Percentiles rank a stretch among this genome's conserved stretches.
Evolutionary conservation across 1,284 basidiomycete species (phyloP).

Genomic region (Afroboletus lepidellus): DNA sequence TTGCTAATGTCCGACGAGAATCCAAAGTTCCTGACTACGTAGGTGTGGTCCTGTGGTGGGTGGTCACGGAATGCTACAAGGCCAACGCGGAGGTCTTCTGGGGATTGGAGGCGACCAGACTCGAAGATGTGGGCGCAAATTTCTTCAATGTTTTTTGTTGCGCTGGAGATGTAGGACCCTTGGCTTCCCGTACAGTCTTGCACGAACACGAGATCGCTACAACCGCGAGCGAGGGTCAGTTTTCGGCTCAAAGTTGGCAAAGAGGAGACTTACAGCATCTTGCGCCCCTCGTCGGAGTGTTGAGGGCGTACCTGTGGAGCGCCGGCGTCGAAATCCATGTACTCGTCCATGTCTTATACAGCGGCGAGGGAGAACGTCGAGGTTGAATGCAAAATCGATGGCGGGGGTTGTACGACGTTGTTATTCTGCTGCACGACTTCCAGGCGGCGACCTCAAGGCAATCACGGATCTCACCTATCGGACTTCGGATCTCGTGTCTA

Average conservation of each 20-base stretch:
- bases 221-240: conserved; percentile 8
- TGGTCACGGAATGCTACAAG: conserved; percentile 92
- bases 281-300: conserved; percentile 47
- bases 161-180: conserved; percentile 81
- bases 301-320: conserved; percentile 38
- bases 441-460: conserved; percentile 37
- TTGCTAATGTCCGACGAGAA: conserved; percentile 90
- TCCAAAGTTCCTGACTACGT: conserved; percentile 90
- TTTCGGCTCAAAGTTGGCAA: conserved; percentile 6
- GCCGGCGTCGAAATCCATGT: conserved; percentile 64
- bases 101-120: conserved; percentile 84
- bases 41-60: conserved; percentile 93
- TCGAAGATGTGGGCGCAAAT: conserved; percentile 97
- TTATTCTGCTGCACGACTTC: conserved; percentile 20
- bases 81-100: conserved; percentile 88
- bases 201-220: conserved; percentile 84
- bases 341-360: conserved; percentile 62
- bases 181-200: conserved; percentile 92
- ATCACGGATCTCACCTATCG: conserved; percentile 39
- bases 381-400: conserved; percentile 19
- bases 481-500: conserved; percentile 33
- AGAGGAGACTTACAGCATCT: conserved; percentile 73
- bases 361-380: conserved; percentile 3
- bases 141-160: conserved; percentile 97
- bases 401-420: conserved; percentile 13